These are phyloP conservation scores for Geotrichum fermentans DNA, from an alignment of 1,139 yeast genomes.

Conservation along the genomic window DNA sequence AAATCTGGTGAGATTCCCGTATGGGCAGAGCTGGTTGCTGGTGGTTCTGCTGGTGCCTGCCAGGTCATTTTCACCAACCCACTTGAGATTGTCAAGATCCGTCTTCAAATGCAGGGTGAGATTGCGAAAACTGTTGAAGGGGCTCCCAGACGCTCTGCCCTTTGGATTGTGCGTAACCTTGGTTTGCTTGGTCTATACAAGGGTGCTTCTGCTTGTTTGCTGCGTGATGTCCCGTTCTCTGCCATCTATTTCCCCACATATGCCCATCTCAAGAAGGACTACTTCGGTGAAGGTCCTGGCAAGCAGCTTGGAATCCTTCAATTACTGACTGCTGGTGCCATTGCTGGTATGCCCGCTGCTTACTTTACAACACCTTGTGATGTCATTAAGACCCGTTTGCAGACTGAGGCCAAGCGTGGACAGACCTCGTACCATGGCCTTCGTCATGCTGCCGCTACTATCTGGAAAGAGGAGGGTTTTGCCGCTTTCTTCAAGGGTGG, in stretches of 20 bases:
- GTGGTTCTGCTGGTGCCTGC: conserved; percentile 93
- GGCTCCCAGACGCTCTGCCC: conserved; percentile 51
- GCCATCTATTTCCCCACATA: conserved; percentile 97
- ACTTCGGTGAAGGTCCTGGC: conserved; percentile 79
- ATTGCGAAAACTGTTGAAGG: conserved; percentile 44
- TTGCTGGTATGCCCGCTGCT: conserved; percentile 98
- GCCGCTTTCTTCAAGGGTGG: conserved; percentile 94
- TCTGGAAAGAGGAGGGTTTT: conserved; percentile 71
- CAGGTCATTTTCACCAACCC: conserved; percentile 97
- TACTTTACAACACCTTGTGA: conserved; percentile 94
- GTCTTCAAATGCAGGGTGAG: conserved; percentile 92
- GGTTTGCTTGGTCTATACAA: conserved; percentile 84
- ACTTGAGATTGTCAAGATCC: conserved; percentile 88
- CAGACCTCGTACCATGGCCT: conserved; percentile 76
- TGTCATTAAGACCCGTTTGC: conserved; percentile 92
- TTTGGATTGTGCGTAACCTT: conserved; percentile 68
- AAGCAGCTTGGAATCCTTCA: conserved; percentile 72
- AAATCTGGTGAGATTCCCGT: conserved; percentile 50
- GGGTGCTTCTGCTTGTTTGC: conserved; percentile 86
- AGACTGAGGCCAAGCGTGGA: conserved; percentile 74
- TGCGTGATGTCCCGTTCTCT: conserved; percentile 94
- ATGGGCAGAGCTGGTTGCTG: conserved; percentile 76
- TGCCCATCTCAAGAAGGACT: conserved; percentile 79
- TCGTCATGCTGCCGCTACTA: conserved; percentile 67
- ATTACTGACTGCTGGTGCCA: conserved; percentile 79